phyloP scores from a whole-genome alignment of 805 yeast genomes.

The Candida wancherniae region DNA sequence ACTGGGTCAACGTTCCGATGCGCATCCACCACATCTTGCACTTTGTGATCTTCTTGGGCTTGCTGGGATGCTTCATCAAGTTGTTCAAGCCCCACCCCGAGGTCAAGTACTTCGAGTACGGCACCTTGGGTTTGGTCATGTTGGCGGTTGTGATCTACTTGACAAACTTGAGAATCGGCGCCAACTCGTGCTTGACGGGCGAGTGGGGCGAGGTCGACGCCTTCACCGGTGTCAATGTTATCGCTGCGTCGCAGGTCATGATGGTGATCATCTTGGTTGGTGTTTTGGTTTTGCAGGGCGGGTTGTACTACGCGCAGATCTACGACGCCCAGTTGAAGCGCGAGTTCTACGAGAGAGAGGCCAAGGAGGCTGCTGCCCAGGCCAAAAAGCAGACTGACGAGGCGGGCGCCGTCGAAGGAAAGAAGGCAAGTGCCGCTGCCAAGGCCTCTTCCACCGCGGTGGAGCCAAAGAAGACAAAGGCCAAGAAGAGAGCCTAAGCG shows the following conservation, averaged over 20 bases:
- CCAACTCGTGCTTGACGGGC: constrained; percentile 60
- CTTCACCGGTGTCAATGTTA: constrained; percentile 80
- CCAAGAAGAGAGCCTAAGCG: constrained; percentile 15
- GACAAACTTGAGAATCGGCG: constrained; percentile 81
- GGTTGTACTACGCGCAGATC: constrained; percentile 81
- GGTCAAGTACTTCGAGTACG: constrained; percentile 84
- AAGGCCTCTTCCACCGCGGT: constrained; percentile 7
- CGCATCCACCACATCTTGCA: constrained; percentile 60
- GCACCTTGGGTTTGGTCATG: constrained; percentile 69
- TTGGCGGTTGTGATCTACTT: constrained; percentile 73
- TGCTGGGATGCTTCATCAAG: constrained; percentile 69
- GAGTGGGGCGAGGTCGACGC: constrained; percentile 93
- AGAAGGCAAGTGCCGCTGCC: background rate
- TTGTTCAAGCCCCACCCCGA: constrained; percentile 86
- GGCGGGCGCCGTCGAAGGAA: constrained; percentile 2
- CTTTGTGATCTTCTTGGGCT: constrained; percentile 55
- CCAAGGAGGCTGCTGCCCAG: constrained; percentile 17
- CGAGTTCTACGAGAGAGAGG: constrained; percentile 27
- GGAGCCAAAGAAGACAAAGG: constrained; percentile 12
- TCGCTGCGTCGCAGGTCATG: constrained; percentile 85
- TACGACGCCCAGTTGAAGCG: constrained; percentile 38
- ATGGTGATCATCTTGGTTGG: constrained; percentile 68
- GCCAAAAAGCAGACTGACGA: constrained; percentile 1
- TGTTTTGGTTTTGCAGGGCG: constrained; percentile 79
- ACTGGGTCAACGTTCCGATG: constrained; percentile 64